Evolutionary conservation across 75 land plant species (phyloP).

Genomic region (Pinus albicaulis): DNA sequence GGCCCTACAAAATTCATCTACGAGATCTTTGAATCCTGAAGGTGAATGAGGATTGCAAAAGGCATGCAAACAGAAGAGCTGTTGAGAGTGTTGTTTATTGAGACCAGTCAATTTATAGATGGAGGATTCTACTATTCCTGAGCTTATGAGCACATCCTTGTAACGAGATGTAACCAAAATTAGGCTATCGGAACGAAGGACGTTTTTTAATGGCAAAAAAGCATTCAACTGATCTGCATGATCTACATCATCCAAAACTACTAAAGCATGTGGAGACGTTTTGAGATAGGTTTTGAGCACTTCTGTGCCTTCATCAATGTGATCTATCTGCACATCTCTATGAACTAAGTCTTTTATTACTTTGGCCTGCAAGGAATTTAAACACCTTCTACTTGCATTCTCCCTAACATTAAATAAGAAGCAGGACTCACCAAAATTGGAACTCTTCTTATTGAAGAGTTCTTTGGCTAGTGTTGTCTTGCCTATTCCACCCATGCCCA

Average conservation of each 20-base stretch:
- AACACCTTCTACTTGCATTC: neutral
- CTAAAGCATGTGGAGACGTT: neutral
- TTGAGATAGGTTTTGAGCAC: neutral
- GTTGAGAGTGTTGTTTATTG: neutral
- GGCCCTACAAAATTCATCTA: neutral
- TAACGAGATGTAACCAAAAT: neutral
- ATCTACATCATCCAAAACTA: slow-evolving; percentile 3
- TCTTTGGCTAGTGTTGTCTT: slow-evolving; percentile 5
- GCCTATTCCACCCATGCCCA: neutral
- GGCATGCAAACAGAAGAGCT: neutral
- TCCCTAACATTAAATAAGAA: neutral
- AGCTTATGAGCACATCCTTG: neutral
- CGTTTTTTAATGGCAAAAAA: neutral
- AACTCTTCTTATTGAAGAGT: neutral
- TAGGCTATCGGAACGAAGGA: neutral
- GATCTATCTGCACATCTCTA: neutral
- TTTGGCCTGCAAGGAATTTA: neutral
- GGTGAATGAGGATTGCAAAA: neutral
- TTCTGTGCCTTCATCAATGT: neutral
- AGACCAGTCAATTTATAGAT: neutral
- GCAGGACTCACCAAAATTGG: neutral
- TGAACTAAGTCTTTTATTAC: neutral
- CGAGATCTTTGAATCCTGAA: neutral
- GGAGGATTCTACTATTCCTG: neutral
- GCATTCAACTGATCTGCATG: neutral